These are phyloP conservation scores for Komagataella mondaviorum DNA, from an alignment of 805 yeast genomes.

Conservation along the genomic window DNA sequence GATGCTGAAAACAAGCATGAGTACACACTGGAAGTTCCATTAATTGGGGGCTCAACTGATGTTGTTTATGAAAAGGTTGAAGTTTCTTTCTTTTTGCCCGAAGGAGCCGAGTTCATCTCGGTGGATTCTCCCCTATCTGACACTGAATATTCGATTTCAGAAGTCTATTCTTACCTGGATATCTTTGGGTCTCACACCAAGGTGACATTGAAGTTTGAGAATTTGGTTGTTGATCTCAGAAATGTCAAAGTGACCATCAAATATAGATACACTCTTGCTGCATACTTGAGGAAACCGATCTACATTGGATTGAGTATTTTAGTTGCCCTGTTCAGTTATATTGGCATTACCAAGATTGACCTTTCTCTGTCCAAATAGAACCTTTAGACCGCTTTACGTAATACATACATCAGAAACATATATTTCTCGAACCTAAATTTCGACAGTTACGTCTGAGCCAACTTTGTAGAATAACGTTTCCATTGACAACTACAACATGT, in stretches of 20 bases:
- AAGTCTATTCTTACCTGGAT: conserved; percentile 50
- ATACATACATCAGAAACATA: background rate
- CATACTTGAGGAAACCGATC: conserved; percentile 51
- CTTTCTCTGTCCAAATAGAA: conserved; percentile 6
- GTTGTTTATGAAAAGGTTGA: conserved; percentile 48
- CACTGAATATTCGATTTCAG: conserved; percentile 16
- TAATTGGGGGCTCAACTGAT: conserved; percentile 60
- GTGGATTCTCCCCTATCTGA: conserved; percentile 42
- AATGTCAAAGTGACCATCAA: conserved; percentile 41
- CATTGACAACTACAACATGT: background rate
- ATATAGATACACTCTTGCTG: conserved; percentile 44
- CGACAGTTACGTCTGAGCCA: background rate
- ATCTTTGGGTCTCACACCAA: conserved; percentile 67
- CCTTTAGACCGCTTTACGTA: background rate
- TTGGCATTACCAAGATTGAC: conserved; percentile 33
- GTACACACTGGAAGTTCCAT: conserved; percentile 53
- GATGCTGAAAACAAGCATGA: conserved; percentile 24
- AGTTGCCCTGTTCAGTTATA: conserved; percentile 42
- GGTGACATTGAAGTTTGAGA: conserved; percentile 41
- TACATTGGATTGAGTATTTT: conserved; percentile 51
- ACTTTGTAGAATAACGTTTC: background rate
- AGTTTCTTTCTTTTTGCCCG: conserved; percentile 67
- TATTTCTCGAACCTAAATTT: background rate
- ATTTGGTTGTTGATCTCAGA: conserved; percentile 58
- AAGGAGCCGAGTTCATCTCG: conserved; percentile 54